These are phyloP conservation scores for Dryas alaskensis DNA, from an alignment of 306 rosid species.

Conservation along the genomic window DNA sequence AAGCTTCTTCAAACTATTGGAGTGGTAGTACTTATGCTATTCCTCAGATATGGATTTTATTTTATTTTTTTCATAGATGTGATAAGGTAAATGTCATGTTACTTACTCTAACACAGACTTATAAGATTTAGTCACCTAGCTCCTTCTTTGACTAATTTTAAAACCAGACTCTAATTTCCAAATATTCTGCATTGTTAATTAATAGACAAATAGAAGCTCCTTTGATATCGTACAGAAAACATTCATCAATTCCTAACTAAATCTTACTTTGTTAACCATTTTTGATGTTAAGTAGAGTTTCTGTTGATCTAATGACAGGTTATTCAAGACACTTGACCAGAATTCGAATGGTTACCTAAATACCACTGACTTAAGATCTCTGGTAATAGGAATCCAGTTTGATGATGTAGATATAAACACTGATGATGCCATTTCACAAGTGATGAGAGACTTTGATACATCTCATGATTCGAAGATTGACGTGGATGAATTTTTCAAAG, in stretches of 20 bases:
- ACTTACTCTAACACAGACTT: not conserved
- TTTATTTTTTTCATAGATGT: too few species aligned
- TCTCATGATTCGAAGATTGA: constrained; percentile 9
- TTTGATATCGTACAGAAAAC: too few species aligned
- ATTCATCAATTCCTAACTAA: too few species aligned
- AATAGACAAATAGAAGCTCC: too few species aligned
- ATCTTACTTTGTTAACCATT: not conserved
- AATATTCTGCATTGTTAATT: too few species aligned
- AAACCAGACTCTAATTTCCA: too few species aligned
- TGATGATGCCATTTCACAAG: constrained; percentile 23
- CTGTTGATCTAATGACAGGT: constrained; percentile 22
- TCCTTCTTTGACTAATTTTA: not conserved
- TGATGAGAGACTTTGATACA: constrained; percentile 33
- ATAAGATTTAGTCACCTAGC: too few species aligned
- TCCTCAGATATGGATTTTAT: too few species aligned
- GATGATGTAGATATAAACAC: constrained; percentile 27
- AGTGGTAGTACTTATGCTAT: too few species aligned
- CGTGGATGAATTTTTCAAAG: constrained; percentile 34
- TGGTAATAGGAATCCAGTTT: constrained; percentile 36
- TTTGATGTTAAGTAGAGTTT: not conserved
- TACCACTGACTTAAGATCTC: constrained; percentile 34
- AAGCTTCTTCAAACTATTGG: not conserved
- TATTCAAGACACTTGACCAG: constrained; percentile 35
- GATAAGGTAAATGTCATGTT: not conserved
- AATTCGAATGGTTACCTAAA: constrained; percentile 32